Base-by-base conservation (phyloP, 257 asterid species). In the Leonotis leonurus region DNA sequence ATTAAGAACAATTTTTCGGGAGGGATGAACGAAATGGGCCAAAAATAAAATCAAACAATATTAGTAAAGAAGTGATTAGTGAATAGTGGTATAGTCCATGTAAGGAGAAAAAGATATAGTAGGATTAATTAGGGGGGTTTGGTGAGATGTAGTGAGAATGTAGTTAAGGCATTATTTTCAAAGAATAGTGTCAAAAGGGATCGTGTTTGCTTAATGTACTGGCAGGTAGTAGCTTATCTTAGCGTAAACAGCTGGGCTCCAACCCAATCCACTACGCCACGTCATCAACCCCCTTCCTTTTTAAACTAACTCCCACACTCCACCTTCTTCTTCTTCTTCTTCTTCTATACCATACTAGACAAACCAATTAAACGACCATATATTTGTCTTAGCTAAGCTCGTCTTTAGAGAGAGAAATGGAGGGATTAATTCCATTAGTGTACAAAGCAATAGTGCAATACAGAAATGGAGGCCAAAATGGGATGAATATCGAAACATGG, bases 381-480 rank as follows among this genome's bases (percentile, higher is more conserved):
- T n/a, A n/a, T n/a, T n/a, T n/a, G n/a, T n/a, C n/a, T n/a, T n/a
- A n/a, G n/a, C n/a, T n/a, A n/a, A n/a, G n/a, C n/a, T n/a, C n/a
- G n/a, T n/a, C n/a, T n/a, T n/a, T n/a, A 56, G 8, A 62, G n/a
- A 67, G 24, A 32, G 27, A 77, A n/a, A 90, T 90, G 97, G 97
- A 90, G 72, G 97, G 97, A 4, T 56, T 90, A 0, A 85, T 90
- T 77, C 97, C 97, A 60, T 75, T 83, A 49, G 89, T 90, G 14
- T 90, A 85, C 64, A 85, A 64, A 76, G 96, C 96, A 16, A 85
- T 90, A 29, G 74, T 85, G 60, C 95, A 90, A 46, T 87, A 87
- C 74, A 90, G 74, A 72, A 80, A 71, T 66, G 87, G 89, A 3
- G 78, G 79, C 14, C 69, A 73, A 43, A 79, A 61, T 0, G 63